Conservation (phyloP, 2,329 filamentous ascomycete genomes). For the Penicillium sp. region DNA sequence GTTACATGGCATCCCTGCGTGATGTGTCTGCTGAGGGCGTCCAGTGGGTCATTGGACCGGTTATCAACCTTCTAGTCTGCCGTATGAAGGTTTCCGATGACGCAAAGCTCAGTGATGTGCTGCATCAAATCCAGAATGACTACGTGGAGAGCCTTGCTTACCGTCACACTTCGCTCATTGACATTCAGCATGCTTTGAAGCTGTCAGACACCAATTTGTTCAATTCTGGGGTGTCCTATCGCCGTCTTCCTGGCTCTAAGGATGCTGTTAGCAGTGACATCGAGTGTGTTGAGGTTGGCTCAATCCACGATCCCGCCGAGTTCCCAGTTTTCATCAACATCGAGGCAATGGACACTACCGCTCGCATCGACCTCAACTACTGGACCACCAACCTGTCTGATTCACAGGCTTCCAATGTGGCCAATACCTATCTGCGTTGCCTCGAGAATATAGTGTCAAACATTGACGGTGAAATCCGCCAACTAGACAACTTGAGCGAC, state of each 20-base stretch:
- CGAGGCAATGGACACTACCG: slow-evolving; percentile 45
- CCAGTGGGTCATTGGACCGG: slow-evolving; percentile 47
- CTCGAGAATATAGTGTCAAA: slow-evolving; percentile 42
- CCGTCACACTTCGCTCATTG: slow-evolving; percentile 47
- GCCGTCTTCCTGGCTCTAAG: slow-evolving; percentile 39
- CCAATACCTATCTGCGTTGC: slow-evolving; percentile 38
- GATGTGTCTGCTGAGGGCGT: slow-evolving; percentile 43
- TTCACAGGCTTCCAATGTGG: slow-evolving; percentile 41
- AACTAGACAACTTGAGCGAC: slow-evolving; percentile 42
- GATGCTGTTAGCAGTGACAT: slow-evolving; percentile 30
- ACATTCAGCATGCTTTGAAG: slow-evolving; percentile 48
- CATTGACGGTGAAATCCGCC: slow-evolving; percentile 32
- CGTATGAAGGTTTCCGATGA: slow-evolving; percentile 41
- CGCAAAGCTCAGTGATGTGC: slow-evolving; percentile 37
- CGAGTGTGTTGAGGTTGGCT: slow-evolving; percentile 40
- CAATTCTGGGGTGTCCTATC: slow-evolving; percentile 52
- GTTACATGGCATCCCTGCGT: slow-evolving; percentile 46
- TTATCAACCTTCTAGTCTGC: slow-evolving; percentile 50
- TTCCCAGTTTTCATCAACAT: slow-evolving; percentile 52
- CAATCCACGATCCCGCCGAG: slow-evolving; percentile 51
- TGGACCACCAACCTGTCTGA: slow-evolving; percentile 44
- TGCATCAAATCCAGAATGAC: slow-evolving; percentile 47
- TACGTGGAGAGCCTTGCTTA: slow-evolving; percentile 49
- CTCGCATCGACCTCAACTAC: slow-evolving; percentile 43
- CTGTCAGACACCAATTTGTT: slow-evolving; percentile 43